These are phyloP conservation scores for Crucihimalaya himalaica DNA, from an alignment of 345 rosid genomes.

Conservation along the genomic window DNA sequence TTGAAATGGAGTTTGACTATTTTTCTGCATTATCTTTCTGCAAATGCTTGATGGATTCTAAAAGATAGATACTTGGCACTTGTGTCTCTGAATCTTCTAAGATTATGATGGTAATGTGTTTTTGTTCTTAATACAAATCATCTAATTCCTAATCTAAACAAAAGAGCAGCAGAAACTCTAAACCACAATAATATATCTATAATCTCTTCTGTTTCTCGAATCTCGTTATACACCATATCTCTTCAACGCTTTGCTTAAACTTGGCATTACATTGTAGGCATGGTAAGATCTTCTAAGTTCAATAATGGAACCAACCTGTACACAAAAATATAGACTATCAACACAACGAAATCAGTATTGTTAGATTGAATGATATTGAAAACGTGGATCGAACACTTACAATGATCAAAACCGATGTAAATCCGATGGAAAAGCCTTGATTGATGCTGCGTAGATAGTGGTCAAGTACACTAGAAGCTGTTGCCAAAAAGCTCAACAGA, in stretches of 20 bases:
- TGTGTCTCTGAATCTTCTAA: background rate
- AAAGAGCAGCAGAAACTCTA: conserved; percentile 14
- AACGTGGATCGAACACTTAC: conserved; percentile 46
- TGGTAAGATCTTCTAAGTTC: conserved; percentile 95
- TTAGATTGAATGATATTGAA: background rate
- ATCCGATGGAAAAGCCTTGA: conserved; percentile 81
- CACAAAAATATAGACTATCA: background rate
- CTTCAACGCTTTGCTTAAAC: conserved; percentile 82
- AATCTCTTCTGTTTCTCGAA: background rate
- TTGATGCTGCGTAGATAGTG: conserved; percentile 78
- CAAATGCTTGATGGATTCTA: conserved; percentile 17
- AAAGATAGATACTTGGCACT: background rate
- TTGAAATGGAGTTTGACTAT: background rate
- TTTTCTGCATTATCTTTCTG: background rate
- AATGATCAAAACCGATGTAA: conserved; percentile 85
- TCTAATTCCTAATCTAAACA: conserved; percentile 31
- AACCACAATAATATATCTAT: conserved; percentile 20
- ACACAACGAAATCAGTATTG: too few relatives aligned
- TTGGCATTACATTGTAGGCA: conserved; percentile 96
- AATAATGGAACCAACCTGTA: conserved; percentile 93
- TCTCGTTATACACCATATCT: conserved; percentile 69
- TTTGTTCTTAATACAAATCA: conserved; percentile 17
- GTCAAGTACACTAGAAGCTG: conserved; percentile 79
- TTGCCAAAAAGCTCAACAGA: conserved; percentile 80
- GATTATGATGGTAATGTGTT: conserved; percentile 21